Conservation (phyloP, 176 grass and related monocot species). For the Dendrocalamus sinicus region DNA sequence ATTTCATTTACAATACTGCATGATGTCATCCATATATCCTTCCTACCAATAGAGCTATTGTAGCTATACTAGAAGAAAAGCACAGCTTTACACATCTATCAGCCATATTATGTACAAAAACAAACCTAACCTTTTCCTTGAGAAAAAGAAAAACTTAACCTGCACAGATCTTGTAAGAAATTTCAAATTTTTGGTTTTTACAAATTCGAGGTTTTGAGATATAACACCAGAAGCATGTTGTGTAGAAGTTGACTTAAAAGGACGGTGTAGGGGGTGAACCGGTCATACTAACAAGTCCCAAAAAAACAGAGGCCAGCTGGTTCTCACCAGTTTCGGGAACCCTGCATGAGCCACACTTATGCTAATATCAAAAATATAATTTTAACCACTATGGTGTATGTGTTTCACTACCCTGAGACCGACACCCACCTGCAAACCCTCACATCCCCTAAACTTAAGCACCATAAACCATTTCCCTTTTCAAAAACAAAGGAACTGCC, state of each 20-base stretch:
- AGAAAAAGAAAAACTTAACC: background rate
- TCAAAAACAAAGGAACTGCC: background rate
- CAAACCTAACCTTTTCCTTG: background rate
- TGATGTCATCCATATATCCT: background rate
- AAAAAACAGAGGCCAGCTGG: background rate
- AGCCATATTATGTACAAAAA: background rate
- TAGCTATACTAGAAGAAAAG: background rate
- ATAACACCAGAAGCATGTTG: background rate
- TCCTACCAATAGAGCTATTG: background rate
- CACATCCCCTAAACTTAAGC: background rate
- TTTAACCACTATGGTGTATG: background rate
- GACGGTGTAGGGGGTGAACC: background rate
- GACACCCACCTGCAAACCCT: background rate
- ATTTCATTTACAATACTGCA: conserved; percentile 4
- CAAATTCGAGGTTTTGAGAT: background rate
- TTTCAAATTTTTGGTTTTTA: background rate
- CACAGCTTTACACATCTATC: background rate
- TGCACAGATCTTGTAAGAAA: background rate
- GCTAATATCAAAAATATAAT: background rate
- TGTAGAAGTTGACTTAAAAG: background rate
- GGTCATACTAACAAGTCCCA: background rate
- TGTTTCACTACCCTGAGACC: background rate
- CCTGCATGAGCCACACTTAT: background rate
- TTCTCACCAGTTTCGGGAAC: background rate
- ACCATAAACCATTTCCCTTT: background rate